Conservation (phyloP, 2,329 filamentous ascomycete genomes). For the Stemphylium vesicarium region DNA sequence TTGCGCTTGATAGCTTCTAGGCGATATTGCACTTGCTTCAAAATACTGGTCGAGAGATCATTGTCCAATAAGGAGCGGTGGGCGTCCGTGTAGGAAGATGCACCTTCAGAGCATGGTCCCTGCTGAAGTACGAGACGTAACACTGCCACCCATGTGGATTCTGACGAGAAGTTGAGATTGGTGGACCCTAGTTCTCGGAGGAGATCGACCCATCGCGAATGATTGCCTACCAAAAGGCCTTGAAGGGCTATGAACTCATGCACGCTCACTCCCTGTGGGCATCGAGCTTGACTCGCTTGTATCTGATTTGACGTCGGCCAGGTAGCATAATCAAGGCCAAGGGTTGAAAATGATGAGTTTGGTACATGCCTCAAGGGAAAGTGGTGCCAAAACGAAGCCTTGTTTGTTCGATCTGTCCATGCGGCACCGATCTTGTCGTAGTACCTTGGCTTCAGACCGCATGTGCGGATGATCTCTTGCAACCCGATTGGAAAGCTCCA, state of each 20-base stretch:
- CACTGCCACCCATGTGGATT: conserved; percentile 59
- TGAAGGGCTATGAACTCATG: conserved; percentile 64
- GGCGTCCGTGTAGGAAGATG: conserved; percentile 44
- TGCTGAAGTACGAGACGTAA: conserved; percentile 61
- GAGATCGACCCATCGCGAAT: conserved; percentile 57
- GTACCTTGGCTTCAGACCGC: conserved; percentile 57
- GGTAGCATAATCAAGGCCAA: conserved; percentile 4
- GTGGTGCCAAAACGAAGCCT: conserved; percentile 55
- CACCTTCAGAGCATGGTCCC: conserved; percentile 54
- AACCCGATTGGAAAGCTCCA: conserved; percentile 51
- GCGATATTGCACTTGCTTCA: conserved; percentile 56
- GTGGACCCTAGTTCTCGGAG: conserved; percentile 59
- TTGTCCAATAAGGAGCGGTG: conserved; percentile 61
- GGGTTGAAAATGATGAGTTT: conserved; percentile 39
- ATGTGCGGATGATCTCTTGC: conserved; percentile 54
- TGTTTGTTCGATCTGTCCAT: conserved; percentile 48
- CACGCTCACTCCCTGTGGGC: conserved; percentile 54
- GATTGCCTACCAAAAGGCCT: conserved; percentile 54
- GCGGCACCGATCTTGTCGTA: conserved; percentile 51
- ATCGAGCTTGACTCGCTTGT: conserved; percentile 57
- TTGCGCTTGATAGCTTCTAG: conserved; percentile 59
- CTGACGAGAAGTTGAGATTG: conserved; percentile 65
- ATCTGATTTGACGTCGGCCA: conserved; percentile 62
- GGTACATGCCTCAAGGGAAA: conserved; percentile 51
- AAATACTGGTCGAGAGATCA: conserved; percentile 57